Evolutionary conservation across 148 eudicot genomes (phyloP), one percentile per base, ranked within the genome.

Genomic region (Limonium bicolor): DNA sequence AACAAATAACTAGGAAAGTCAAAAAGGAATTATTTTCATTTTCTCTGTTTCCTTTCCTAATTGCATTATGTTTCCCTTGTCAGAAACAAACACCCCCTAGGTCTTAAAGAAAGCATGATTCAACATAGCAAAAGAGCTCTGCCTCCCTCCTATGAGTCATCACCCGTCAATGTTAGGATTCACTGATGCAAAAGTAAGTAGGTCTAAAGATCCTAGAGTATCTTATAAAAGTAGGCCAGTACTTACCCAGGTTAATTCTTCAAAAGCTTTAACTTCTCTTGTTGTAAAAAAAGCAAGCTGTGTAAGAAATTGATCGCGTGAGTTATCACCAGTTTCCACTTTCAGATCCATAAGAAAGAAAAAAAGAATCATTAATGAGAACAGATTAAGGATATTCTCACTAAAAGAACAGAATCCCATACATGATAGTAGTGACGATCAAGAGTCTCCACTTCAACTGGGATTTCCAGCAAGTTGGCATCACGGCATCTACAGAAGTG

Each of bases 391-490:
- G 43, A 23, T 19, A 7, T 40, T 19, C 2, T 18, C 5, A 12
- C n/a, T n/a, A 12, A 36, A 11, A 20, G n/a, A 26, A 23, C n/a
- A 6, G 26, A 20, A 12, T n/a, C 15, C 1, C 64, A 26, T 79
- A 76, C 82, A 59, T 72, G 82, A 58, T 80, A 80, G 51, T 75
- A 80, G 39, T 80, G 88, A 19, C 67, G 88, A 69, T 80, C 88
- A 18, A 68, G 76, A 12, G 77, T 66, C 64, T 80, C 88, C 22
- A 76, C 67, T 64, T 72, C 69, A 16, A 80, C 82, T 3, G 88
- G 88, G 50, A 80, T 53, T 35, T 64, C 77, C 10, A 76, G 32
- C 66, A 79, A 58, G 61, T 72, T 80, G 53, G 65, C 67, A 53
- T 59, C 68, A 47, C 29, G n/a, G 61, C 82, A 80, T 63, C 87